phyloP scores from a whole-genome alignment of 2,329 filamentous ascomycete genomes.

The Coniochaeta sp. region DNA sequence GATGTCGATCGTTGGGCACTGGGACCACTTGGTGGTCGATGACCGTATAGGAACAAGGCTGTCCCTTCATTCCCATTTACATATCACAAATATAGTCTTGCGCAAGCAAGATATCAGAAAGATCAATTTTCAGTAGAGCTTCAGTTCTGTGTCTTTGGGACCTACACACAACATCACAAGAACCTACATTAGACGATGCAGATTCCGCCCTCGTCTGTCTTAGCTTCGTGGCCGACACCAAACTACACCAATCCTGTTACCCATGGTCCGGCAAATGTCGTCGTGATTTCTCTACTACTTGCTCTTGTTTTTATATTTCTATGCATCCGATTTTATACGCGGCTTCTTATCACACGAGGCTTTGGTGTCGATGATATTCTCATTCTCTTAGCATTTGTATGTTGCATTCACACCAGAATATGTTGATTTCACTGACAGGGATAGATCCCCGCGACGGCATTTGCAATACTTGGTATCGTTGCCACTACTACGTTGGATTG shows the following conservation, averaged over 20 bases:
- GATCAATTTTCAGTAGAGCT: not conserved
- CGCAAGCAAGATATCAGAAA: not conserved
- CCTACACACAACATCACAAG: not conserved
- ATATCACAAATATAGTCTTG: not conserved
- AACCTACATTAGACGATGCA: constrained; percentile 13
- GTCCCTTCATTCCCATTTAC: not conserved
- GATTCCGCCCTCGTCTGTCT: constrained; percentile 4
- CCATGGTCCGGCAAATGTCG: constrained; percentile 19
- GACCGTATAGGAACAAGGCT: not conserved
- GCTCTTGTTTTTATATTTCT: constrained; percentile 21
- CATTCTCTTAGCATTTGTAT: constrained; percentile 27
- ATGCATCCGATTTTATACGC: constrained; percentile 25
- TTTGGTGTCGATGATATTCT: constrained; percentile 28
- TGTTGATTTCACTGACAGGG: constrained; percentile 3
- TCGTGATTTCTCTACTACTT: constrained; percentile 18
- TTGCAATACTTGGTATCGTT: constrained; percentile 20
- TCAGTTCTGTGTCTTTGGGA: not conserved
- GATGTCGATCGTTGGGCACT: not conserved
- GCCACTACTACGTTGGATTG: constrained; percentile 19
- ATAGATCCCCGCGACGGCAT: constrained; percentile 21
- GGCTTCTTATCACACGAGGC: constrained; percentile 23
- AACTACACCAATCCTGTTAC: constrained; percentile 23
- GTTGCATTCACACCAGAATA: constrained; percentile 1
- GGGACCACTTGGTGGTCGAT: not conserved
- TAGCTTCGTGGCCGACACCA: constrained; percentile 20